Base-by-base conservation (phyloP, 345 rosid species). In the Stellera chamaejasme region DNA sequence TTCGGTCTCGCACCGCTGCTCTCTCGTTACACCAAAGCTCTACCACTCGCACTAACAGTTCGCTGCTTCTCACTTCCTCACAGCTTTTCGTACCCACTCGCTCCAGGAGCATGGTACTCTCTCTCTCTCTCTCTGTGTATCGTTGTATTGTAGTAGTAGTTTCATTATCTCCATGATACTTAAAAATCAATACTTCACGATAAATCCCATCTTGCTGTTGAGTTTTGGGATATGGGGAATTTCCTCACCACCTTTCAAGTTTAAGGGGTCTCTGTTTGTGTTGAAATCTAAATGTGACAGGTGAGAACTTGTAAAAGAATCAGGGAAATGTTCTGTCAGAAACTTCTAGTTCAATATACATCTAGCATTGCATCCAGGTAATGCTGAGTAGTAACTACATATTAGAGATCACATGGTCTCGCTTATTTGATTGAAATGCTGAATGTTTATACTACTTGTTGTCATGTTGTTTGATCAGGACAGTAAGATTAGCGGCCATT, bases 381-480 rank as follows among this genome's bases (percentile, higher is more conserved):
- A 63, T 5, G 39, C 42, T 43, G 10, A 14, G 11, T 43, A 48
- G 48, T 54, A 11, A 42, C 23, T 19, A 19, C 23, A 49, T 46
- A 26, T 48, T 32, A 41, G 45, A 47, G 51, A 32, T 15, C 13
- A 8, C 41, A 13, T 11, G 43, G 36, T 56, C 16, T 27, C 15
- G 39, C 52, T 52, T 44, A 26, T 51, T 46, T 51, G 14, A 13
- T 56, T 27, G 2, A 41, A 42, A 9, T 43, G 23, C 65, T 2
- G 15, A 5, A 27, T 44, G n/a, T 62, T 52, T 55, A 12, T 36
- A 41, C 41, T 23, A 54, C 9, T n/a, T 55, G 39, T 52, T 15
- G 28, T 39, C 52, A 14, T 13, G 41, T 60, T 63, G 13, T 62
- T 64, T 76, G 64, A 73, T 57, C 90, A 83, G 88, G 86, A 71